Percentiles rank a stretch among this genome's conserved stretches.
Evolutionary conservation across 2,329 filamentous ascomycete genomes (phyloP).

Genomic region (Fusarium anguioides): DNA sequence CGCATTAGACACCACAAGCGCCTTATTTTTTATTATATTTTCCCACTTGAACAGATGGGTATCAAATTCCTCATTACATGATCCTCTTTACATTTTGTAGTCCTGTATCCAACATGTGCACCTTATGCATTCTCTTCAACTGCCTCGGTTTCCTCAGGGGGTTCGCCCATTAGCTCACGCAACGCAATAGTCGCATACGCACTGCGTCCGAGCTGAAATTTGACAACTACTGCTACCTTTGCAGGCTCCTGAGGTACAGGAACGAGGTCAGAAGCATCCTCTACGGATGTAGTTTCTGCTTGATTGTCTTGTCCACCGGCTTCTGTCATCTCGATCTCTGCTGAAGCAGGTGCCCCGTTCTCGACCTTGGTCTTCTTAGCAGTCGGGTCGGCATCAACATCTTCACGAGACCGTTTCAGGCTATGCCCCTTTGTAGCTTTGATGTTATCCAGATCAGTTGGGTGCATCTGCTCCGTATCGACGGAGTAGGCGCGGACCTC

Average conservation of each 20-base stretch:
- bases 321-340: slow-evolving; percentile 34
- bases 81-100: slow-evolving; percentile 2
- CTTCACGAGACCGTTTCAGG: slow-evolving; percentile 38
- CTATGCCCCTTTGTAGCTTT: slow-evolving; percentile 51
- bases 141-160: slow-evolving; percentile 41
- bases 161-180: slow-evolving; percentile 76
- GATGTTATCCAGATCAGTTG: slow-evolving; percentile 84
- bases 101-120: background rate
- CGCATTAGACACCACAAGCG: slow-evolving; percentile 25
- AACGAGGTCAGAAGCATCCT: slow-evolving; percentile 4
- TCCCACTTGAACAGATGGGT: slow-evolving; percentile 40
- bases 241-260: slow-evolving; percentile 33
- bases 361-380: slow-evolving; percentile 45
- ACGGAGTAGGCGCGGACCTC: slow-evolving; percentile 77
- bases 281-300: slow-evolving; percentile 11
- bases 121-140: background rate
- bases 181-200: slow-evolving; percentile 89
- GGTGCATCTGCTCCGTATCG: slow-evolving; percentile 84
- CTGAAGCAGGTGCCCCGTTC: slow-evolving; percentile 4
- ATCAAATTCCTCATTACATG: slow-evolving; percentile 38
- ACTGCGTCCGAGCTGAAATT: slow-evolving; percentile 80
- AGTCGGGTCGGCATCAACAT: slow-evolving; percentile 24
- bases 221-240: slow-evolving; percentile 75
- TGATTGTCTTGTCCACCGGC: slow-evolving; percentile 3
- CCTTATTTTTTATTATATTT: slow-evolving; percentile 37